Evolutionary conservation across 2,329 filamentous ascomycete genomes (phyloP), one percentile per base, ranked within the genome.

Genomic region (Aureobasidium subglaciale): DNA sequence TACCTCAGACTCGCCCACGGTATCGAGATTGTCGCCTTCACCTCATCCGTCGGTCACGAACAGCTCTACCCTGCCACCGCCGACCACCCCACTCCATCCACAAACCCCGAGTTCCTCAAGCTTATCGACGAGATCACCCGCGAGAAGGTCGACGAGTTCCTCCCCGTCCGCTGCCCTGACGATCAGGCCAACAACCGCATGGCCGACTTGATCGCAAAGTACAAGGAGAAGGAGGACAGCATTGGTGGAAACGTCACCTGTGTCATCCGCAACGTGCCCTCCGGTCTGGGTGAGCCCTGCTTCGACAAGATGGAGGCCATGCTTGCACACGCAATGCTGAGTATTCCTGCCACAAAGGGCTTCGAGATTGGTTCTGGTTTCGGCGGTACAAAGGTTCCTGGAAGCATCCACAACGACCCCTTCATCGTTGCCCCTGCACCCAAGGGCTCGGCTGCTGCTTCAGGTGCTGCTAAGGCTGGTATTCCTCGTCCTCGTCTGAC

Each of bases 361-460:
- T 97, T 97, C 68, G 92, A 97, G 70, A 86, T 97, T 62, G 93
- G 93, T 55, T 95, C 88, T 53, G 93, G 93, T 11, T 97, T 97
- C 70, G 84, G 80, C 49, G 92, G 93, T 57, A 87, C 87, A 65
- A 87, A 91, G 69, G 80, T 97, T 35, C 86, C 87, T 2, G 92
- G 93, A 20, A 93, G 87, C n/a, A 79, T 80, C 55, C 91, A 97
- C 80, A 97, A 97, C 70, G 92, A 97, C 71, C 78, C 88, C 55
- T 96, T 95, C 72, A 75, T 92, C 62, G 77, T 78, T 56, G 76
- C 82, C 13, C 74, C 79, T 2, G 69, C 73, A 2, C 69, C 78
- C n/a, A 71, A 74, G 24, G 76, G 76, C 15, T 48, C 41, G 9
- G 53, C 53, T 10, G 53, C 42, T 24, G 53, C 53, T 22, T 46